A percentile compares a stretch with the other conserved stretches of the same genome.
Evolutionary conservation across 257 asterid species (phyloP).

Genomic region (Knoxia roxburghii): DNA sequence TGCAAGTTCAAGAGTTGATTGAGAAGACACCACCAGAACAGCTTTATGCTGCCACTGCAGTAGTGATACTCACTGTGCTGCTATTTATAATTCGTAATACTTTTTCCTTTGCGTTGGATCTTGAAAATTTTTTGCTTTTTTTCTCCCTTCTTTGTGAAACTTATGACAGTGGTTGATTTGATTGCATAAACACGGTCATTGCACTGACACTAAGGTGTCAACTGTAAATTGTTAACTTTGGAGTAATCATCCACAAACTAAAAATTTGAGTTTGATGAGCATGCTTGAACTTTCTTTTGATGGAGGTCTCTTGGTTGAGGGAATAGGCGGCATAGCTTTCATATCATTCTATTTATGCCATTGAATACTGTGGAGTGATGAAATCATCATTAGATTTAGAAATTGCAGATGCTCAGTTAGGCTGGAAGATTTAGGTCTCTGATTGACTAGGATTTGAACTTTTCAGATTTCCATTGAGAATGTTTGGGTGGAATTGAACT

Average conservation of each 20-base stretch:
- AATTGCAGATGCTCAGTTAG: neutral
- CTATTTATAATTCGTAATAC: neutral
- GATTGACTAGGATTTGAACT: no score
- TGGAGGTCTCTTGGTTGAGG: neutral
- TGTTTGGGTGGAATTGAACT: no score
- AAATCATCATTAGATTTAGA: no score
- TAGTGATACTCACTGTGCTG: neutral
- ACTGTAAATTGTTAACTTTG: neutral
- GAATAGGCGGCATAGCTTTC: neutral
- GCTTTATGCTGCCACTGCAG: constrained; percentile 1
- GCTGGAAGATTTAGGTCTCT: neutral
- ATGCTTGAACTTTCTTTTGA: neutral
- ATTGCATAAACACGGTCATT: neutral
- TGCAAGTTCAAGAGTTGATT: neutral
- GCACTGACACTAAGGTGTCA: no score
- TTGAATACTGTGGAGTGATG: no score
- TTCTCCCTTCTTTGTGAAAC: neutral
- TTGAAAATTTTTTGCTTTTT: neutral
- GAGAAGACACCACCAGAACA: neutral
- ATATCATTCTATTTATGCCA: no score
- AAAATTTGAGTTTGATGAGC: neutral
- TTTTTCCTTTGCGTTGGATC: neutral
- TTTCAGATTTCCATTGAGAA: no score
- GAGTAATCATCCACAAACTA: neutral
- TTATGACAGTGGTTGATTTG: neutral